phyloP scores from a whole-genome alignment of 495 filamentous ascomycete species.

The Gamarada debralockiae region DNA sequence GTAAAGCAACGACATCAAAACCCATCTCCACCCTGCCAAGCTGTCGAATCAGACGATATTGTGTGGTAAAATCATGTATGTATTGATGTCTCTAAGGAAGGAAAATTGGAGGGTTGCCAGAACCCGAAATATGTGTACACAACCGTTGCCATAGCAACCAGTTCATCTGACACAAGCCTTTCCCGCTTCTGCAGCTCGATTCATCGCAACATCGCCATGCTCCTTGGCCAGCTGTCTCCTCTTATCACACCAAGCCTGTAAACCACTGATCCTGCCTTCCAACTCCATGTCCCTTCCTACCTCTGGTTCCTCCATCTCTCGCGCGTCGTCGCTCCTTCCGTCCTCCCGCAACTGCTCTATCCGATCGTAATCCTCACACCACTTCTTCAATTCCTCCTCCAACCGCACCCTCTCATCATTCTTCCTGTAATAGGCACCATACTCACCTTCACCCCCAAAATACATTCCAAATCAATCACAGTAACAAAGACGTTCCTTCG shows the following conservation, averaged over 20 bases:
- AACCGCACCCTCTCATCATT: slow-evolving; percentile 36
- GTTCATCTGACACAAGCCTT: too few species aligned
- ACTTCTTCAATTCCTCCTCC: slow-evolving; percentile 46
- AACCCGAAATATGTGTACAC: too few species aligned
- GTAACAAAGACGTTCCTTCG: slow-evolving; percentile 64
- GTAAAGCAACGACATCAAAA: too few species aligned
- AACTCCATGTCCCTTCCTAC: slow-evolving; percentile 11
- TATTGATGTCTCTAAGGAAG: too few species aligned
- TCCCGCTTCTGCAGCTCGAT: slow-evolving; percentile 21
- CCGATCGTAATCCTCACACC: slow-evolving; percentile 26
- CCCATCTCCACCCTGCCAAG: too few species aligned
- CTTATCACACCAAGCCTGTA: slow-evolving; percentile 10
- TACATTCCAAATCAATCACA: slow-evolving; percentile 78
- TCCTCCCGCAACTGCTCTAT: slow-evolving; percentile 1
- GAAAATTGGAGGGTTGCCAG: too few species aligned
- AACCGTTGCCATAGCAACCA: too few species aligned
- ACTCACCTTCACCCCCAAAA: slow-evolving; percentile 59
- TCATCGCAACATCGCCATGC: slow-evolving; percentile 17
- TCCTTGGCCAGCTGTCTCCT: slow-evolving; percentile 13
- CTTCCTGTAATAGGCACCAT: slow-evolving; percentile 41
- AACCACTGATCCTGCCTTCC: slow-evolving; percentile 4
- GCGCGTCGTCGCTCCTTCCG: slow-evolving; percentile 7
- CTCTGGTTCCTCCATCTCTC: slow-evolving; percentile 11
- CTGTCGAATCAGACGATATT: too few species aligned
- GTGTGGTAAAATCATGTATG: too few species aligned